These are phyloP conservation scores for Trypanosoma theileri DNA, from an alignment of 208 protist species.

Conservation along the genomic window DNA sequence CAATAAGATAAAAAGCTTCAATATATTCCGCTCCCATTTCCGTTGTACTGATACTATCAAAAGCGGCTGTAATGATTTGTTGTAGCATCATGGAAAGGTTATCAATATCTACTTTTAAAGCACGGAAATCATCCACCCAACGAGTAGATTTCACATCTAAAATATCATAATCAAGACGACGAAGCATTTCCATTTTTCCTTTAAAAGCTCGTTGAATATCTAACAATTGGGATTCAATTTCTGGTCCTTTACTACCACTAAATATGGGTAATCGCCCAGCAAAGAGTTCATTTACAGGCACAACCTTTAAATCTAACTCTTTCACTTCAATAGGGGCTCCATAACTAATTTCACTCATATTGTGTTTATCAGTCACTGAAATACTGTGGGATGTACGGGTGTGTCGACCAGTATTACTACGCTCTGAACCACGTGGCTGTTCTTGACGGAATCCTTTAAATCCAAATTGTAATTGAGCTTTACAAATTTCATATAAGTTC, in stretches of 20 bases:
- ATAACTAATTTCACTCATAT: constrained; percentile 6
- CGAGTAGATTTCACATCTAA: constrained; percentile 97
- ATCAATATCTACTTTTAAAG: constrained; percentile 95
- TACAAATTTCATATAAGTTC: constrained; percentile 97
- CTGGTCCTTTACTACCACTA: constrained; percentile 93
- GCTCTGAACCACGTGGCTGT: constrained; percentile 22
- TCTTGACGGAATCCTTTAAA: constrained; percentile 56
- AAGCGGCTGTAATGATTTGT: constrained; percentile 96
- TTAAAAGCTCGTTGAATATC: constrained; percentile 96
- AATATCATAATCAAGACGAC: constrained; percentile 93
- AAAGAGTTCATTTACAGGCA: constrained; percentile 47
- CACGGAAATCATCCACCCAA: constrained; percentile 97
- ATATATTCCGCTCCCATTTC: constrained; percentile 94
- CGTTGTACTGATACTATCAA: constrained; percentile 91
- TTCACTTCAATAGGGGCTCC: constrained; percentile 58
- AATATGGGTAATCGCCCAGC: constrained; percentile 89
- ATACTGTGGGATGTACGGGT: constrained; percentile 14
- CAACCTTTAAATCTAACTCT: constrained; percentile 56
- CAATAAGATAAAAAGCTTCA: constrained; percentile 95
- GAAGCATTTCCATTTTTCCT: constrained; percentile 89
- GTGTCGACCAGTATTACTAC: constrained; percentile 22
- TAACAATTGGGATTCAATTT: constrained; percentile 93
- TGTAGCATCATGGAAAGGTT: constrained; percentile 97
- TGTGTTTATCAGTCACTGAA: not conserved
- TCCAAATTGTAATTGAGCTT: constrained; percentile 96